Evolutionary conservation across 768 basidiomycete species (phyloP).

Genomic region (Lyophyllum atratum): DNA sequence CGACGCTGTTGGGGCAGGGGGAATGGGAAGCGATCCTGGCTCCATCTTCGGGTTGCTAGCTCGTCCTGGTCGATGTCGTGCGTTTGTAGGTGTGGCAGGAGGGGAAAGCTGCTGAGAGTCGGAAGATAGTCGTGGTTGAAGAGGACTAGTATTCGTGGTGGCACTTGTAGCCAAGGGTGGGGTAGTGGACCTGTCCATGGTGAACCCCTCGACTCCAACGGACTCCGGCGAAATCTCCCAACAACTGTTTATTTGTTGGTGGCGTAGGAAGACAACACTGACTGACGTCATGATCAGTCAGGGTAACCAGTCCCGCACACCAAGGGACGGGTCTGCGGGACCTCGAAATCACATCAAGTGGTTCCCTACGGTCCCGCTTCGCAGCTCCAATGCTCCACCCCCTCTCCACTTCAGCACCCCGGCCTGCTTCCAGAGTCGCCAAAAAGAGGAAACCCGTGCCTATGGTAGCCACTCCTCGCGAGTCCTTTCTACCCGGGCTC

Average conservation of each 20-base stretch:
- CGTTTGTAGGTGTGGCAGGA: neutral
- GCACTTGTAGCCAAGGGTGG: neutral
- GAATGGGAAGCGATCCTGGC: conserved; percentile 9
- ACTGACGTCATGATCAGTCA: neutral
- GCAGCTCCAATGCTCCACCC: neutral
- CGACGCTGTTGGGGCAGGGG: conserved; percentile 14
- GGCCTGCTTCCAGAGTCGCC: neutral
- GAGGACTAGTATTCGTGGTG: neutral
- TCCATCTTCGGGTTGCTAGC: neutral
- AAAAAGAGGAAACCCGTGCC: neutral
- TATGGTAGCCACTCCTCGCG: neutral
- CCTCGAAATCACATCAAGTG: neutral
- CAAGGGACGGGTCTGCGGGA: neutral
- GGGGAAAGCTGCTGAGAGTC: neutral
- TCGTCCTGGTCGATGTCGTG: neutral
- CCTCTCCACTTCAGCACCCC: neutral
- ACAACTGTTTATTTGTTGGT: conserved; percentile 3
- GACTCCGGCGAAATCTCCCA: neutral
- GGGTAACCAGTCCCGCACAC: neutral
- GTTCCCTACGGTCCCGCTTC: too few relatives aligned
- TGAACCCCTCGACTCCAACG: conserved; percentile 6
- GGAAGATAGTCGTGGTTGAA: neutral
- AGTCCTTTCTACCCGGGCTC: neutral
- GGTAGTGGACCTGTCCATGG: conserved; percentile 7
- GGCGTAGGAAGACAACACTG: neutral